These are phyloP conservation scores for Fusarium gaditjirri DNA, from an alignment of 2,329 filamentous ascomycete genomes.

Conservation along the genomic window DNA sequence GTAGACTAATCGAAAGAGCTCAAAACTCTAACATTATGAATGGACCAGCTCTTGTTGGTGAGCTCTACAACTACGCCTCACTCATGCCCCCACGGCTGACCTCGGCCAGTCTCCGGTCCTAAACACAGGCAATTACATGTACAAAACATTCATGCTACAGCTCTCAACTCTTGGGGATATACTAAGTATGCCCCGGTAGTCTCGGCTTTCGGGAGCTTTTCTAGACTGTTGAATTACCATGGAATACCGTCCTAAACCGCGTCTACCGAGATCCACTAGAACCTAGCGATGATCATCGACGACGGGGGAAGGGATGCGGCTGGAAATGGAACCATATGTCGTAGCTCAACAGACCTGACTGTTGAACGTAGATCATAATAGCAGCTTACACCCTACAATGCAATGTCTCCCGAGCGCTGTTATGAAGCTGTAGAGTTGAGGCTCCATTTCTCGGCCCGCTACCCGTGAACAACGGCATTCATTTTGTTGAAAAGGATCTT, in stretches of 20 bases:
- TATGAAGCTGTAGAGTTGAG: slow-evolving; percentile 1
- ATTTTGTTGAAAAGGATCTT: slow-evolving; percentile 27
- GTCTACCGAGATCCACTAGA: slow-evolving; percentile 25
- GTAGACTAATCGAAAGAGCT: neutral
- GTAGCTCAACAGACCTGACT: slow-evolving; percentile 15
- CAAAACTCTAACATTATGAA: slow-evolving; percentile 11
- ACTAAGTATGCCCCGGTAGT: slow-evolving; percentile 15
- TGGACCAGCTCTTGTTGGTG: slow-evolving; percentile 19
- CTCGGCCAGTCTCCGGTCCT: slow-evolving; percentile 31
- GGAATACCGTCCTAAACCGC: slow-evolving; percentile 26
- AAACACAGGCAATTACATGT: neutral
- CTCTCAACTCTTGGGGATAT: slow-evolving; percentile 1
- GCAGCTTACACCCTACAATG: neutral
- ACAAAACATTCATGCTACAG: neutral
- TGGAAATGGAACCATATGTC: neutral
- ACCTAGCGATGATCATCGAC: slow-evolving; percentile 4
- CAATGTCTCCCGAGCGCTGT: neutral
- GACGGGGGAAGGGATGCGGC: neutral
- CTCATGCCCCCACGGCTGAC: slow-evolving; percentile 22
- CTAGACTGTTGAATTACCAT: neutral
- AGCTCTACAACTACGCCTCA: slow-evolving; percentile 31
- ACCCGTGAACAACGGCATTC: neutral
- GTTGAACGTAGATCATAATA: neutral
- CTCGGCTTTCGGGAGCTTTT: slow-evolving; percentile 31
- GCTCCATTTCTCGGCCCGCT: slow-evolving; percentile 14